Conservation (phyloP, 352 stramenopile species). For the Bremia lactucae region DNA sequence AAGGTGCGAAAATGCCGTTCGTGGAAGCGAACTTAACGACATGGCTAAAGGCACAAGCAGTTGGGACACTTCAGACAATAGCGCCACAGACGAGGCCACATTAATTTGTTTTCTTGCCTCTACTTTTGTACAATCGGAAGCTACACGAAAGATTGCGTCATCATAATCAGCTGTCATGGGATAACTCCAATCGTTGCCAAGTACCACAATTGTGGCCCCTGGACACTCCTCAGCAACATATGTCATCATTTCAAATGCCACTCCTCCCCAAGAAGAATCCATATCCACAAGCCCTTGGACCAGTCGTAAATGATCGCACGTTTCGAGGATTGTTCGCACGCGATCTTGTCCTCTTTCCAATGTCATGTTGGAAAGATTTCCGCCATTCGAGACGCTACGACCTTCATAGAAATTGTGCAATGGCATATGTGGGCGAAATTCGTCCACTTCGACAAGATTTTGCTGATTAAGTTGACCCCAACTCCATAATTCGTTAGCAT, state of each 20-base stretch:
- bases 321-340: slow-evolving; percentile 46
- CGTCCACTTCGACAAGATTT: slow-evolving; percentile 59
- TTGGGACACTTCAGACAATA: slow-evolving; percentile 45
- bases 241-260: slow-evolving; percentile 60
- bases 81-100: slow-evolving; percentile 43
- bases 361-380: slow-evolving; percentile 39
- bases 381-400: slow-evolving; percentile 30
- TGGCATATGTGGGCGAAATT: slow-evolving; percentile 66
- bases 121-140: slow-evolving; percentile 42
- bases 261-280: slow-evolving; percentile 67
- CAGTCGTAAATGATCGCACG: slow-evolving; percentile 52
- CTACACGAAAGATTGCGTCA: slow-evolving; percentile 30
- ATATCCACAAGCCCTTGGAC: slow-evolving; percentile 70
- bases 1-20: slow-evolving; percentile 21
- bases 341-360: slow-evolving; percentile 53
- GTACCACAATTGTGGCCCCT: slow-evolving; percentile 31
- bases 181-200: slow-evolving; percentile 72
- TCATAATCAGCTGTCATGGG: slow-evolving; percentile 39
- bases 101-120: slow-evolving; percentile 52
- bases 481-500: slow-evolving; percentile 43
- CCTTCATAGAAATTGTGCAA: slow-evolving; percentile 82
- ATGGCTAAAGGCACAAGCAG: slow-evolving; percentile 54
- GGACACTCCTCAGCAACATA: slow-evolving; percentile 68
- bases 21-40: slow-evolving; percentile 16
- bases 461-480: slow-evolving; percentile 38